Evolutionary conservation across 345 rosid species (phyloP), one percentile per base, ranked within the genome.

Genomic region (Turnera subulata): DNA sequence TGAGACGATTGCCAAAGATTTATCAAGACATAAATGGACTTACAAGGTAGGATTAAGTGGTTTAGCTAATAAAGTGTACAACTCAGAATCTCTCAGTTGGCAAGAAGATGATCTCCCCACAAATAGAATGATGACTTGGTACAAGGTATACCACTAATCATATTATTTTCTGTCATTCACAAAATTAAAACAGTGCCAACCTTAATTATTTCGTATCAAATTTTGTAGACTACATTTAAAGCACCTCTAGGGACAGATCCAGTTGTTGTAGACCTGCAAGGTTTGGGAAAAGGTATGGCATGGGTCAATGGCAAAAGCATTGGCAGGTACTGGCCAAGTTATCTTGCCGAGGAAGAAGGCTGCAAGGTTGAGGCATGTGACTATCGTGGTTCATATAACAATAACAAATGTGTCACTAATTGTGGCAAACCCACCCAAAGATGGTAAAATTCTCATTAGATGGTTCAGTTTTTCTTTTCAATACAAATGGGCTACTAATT

Each of bases 291-390:
- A 33, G 72, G 72, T 7, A 13, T 17, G 23, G 61, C 59, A 17
- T 60, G 66, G 72, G 49, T 60, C 8, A 67, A 67, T 29, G 66
- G 70, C 1, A 50, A 51, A n/a, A 58, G 49, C 40, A 37, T 47
- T 9, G 54, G 54, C 2, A 15, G 63, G 6, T 47, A 19, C 33
- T 59, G 53, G 53, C 63, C 63, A 22, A 35, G 29, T 6, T 35
- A 29, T 29, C 21, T 22, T 5, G 58, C 65, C 17, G 26, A 29
- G 15, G 20, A n/a, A 15, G 32, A 40, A n/a, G 65, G 58, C 2
- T 61, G 51, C 16, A 18, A 25, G 20, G 17, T 15, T 10, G 23
- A 33, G 21, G 11, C 42, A n/a, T 61, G 58, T 20, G 65, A 52
- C 39, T 61, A 61, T 23, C 50, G 65, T 13, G 65, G 65, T 23